A percentile compares a stretch with the other conserved stretches of the same genome.
These are phyloP conservation scores for carrot (Daucus carota) DNA, from an alignment of 129 eudicot genomes.

Conservation along the genomic window DNA sequence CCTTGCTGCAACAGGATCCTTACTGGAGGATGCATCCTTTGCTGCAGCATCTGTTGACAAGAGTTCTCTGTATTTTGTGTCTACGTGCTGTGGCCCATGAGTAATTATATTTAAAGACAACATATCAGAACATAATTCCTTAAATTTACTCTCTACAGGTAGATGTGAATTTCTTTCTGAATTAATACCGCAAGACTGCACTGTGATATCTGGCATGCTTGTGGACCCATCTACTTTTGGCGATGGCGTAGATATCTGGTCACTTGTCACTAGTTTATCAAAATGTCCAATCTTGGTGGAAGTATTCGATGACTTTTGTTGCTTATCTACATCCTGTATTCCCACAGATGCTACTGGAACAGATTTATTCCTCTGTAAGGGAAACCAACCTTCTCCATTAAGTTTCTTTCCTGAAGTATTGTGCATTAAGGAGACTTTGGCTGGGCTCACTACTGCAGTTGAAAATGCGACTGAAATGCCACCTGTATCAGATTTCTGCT, in stretches of 20 bases:
- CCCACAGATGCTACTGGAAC: conserved; percentile 34
- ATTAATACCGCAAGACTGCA: background rate
- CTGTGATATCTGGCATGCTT: background rate
- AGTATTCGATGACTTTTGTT: background rate
- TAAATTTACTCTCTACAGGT: conserved; percentile 22
- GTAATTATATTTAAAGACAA: conserved; percentile 30
- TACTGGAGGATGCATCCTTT: conserved; percentile 6
- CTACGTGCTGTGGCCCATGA: conserved; percentile 25
- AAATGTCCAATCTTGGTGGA: background rate
- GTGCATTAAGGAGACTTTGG: conserved; percentile 28
- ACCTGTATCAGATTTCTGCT: conserved; percentile 44
- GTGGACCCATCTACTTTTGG: background rate
- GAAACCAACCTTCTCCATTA: conserved; percentile 28
- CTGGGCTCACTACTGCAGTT: conserved; percentile 34
- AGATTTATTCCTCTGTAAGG: conserved; percentile 29
- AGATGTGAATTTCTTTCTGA: conserved; percentile 21
- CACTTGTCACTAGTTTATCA: background rate
- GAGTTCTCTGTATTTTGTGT: conserved; percentile 26
- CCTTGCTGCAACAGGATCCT: conserved; percentile 19
- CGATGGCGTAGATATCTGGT: background rate
- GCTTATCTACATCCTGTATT: background rate
- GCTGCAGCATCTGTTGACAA: conserved; percentile 21
- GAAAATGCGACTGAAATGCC: conserved; percentile 34
- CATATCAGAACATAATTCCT: conserved; percentile 36
- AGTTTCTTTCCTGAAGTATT: conserved; percentile 40